Evolutionary conservation across 2,329 filamentous ascomycete genomes (phyloP).

Genomic region (Colletotrichum orchidophilum): DNA sequence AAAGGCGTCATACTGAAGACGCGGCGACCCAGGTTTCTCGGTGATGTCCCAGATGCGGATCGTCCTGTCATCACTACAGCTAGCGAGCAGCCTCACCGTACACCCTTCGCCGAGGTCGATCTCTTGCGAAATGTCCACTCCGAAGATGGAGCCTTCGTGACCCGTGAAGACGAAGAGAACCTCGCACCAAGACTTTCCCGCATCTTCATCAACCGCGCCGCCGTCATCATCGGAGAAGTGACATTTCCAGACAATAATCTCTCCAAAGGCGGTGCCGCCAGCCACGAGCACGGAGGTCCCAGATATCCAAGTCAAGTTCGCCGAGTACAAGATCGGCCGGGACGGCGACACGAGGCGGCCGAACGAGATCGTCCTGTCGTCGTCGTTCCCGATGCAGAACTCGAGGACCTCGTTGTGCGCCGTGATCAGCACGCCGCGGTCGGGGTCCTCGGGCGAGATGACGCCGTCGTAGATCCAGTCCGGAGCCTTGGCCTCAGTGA

Average conservation of each 20-base stretch:
- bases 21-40: conserved; percentile 46
- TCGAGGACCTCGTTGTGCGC: conserved; percentile 85
- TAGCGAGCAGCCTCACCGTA: conserved; percentile 75
- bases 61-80: conserved; percentile 94
- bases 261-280: conserved; percentile 92
- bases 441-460: conserved; percentile 55
- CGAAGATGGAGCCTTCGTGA: conserved; percentile 95
- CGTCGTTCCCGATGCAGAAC: conserved; percentile 47
- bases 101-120: conserved; percentile 50
- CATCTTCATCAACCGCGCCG: not conserved
- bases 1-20: conserved; percentile 38
- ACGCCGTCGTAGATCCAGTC: conserved; percentile 83
- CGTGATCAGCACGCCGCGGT: conserved; percentile 72
- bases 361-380: conserved; percentile 48
- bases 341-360: conserved; percentile 70
- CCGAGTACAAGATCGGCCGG: conserved; percentile 88
- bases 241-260: conserved; percentile 90
- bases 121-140: conserved; percentile 78
- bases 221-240: conserved; percentile 41
- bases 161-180: conserved; percentile 66
- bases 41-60: conserved; percentile 89
- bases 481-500: conserved; percentile 57
- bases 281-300: conserved; percentile 74
- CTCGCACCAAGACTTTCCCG: conserved; percentile 43
- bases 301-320: conserved; percentile 73